Conservation (phyloP, 495 filamentous ascomycete species). For the Rhypophila decipiens region DNA sequence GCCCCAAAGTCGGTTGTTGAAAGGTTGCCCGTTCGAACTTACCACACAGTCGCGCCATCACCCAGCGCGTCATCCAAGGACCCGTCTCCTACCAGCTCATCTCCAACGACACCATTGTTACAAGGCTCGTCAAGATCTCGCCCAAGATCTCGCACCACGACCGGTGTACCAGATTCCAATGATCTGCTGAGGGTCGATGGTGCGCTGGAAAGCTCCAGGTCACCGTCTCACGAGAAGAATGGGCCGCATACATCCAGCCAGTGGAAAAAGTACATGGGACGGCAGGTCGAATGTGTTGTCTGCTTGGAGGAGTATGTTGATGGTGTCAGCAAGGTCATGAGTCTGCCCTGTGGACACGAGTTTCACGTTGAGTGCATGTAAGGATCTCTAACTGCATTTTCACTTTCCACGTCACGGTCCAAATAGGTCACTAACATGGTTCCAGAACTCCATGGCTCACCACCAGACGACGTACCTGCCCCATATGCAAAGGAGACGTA, state of each 20-base stretch:
- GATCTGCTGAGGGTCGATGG: slow-evolving; percentile 31
- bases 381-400: slow-evolving; percentile 35
- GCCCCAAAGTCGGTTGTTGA: slow-evolving; percentile 95
- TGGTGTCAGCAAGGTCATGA: slow-evolving; percentile 93
- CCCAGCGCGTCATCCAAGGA: slow-evolving; percentile 52
- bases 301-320: slow-evolving; percentile 96
- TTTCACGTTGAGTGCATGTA: slow-evolving; percentile 99
- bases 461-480: slow-evolving; percentile 88
- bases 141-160: slow-evolving; percentile 60
- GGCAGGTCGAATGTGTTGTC: slow-evolving; percentile 93
- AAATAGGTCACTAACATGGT: slow-evolving; percentile 14
- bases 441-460: slow-evolving; percentile 94
- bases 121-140: slow-evolving; percentile 50
- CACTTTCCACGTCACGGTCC: neutral
- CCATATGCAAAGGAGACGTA: slow-evolving; percentile 96
- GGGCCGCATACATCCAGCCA: slow-evolving; percentile 43
- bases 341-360: slow-evolving; percentile 95
- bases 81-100: slow-evolving; percentile 52
- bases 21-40: slow-evolving; percentile 87
- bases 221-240: slow-evolving; percentile 43
- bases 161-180: slow-evolving; percentile 46
- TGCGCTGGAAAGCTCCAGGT: slow-evolving; percentile 24
- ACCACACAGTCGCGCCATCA: slow-evolving; percentile 70
- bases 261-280: slow-evolving; percentile 77
- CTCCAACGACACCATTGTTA: slow-evolving; percentile 71